Base-by-base conservation (phyloP, 1,284 basidiomycete genomes). In the Trichosporon sp. region DNA sequence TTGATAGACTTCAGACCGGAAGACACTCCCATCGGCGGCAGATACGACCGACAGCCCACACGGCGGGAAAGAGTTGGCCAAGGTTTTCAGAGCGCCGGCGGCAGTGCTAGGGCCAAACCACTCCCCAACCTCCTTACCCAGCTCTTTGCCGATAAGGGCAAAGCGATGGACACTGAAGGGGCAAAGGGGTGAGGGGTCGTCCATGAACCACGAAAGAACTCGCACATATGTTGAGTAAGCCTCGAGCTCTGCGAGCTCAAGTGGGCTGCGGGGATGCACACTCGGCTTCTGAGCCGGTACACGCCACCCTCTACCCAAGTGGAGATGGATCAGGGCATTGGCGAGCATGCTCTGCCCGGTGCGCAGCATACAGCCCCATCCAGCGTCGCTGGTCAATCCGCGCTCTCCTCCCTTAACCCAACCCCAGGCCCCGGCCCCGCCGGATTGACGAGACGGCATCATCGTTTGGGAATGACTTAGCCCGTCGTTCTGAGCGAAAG, bases 81-180 rank as follows among this genome's bases (percentile, higher is more conserved):
- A 89, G 0, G 90, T 88, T 91, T 92, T 94, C 85, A 98, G 92
- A 14, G 94, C 96, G 43, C 95, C 95, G 5, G 96, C 94, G 37
- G 96, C 96, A 0, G 94, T 96, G 80, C 93, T 96, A 0, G 96
- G 96, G 0, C 96, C 96, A 79, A 98, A 98, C 96, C 96, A 98
- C 82, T 95, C 92, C 1, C 96, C 96, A 0, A 98, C 92, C 76
- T 96, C 93, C 76, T 94, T 98, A 12, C 96, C 96, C 0, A 98
- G 88, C 75, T 95, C 91, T 81, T 97, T 96, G 2, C 96, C 96
- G 10, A 95, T 92, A 16, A 94, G 85, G 0, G 96, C 96, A 91
- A 99, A 97, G 56, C 94, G 89, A 84, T 99, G 96, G 1, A 99
- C 93, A 74, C 93, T 93, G 82, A 98, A 99, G 0, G 96, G 96